Base-by-base conservation (phyloP, 306 rosid genomes). In the Vigna mungo region DNA sequence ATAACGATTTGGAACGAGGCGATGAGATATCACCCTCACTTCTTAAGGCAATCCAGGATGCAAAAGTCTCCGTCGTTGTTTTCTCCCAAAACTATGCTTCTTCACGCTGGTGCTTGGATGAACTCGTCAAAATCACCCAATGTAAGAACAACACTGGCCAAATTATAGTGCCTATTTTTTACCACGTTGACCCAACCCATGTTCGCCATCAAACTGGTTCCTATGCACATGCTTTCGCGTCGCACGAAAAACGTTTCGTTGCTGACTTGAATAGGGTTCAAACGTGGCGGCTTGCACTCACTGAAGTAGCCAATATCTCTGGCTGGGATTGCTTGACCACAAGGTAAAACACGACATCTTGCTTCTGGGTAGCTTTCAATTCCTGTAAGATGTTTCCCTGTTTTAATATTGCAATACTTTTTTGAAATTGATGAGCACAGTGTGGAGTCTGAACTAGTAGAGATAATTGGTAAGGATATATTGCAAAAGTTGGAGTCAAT, bases 1-100 rank as follows among this genome's bases (percentile, higher is more conserved):
- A 82, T 76, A 36, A 82, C 4, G 81, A 82, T 10, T 67, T 77
- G 3, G 34, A 77, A 48, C 68, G 85, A 64, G 85, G 85, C 11
- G 66, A 82, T 10, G 85, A 82, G 20, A 77, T 82, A 23, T 77
- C 85, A 9, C 78, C 85, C 11, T 30, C 82, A 0, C 85, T 82
- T 56, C n/a, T 82, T 5, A 55, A 23, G 2, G 85, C 82, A 30
- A 82, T 82, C 9, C 37, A 36, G 2, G 65, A 23, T 2, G 78
- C 82, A 2, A 77, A 77, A 20, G 32, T 77, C 0, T 64, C 82
- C 0, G 63, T 82, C 4, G 34, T 77, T 0, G 51, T 82, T 10
- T 71, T 82, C 64, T 82, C 82, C 0, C 46, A 71, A 1, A 76
- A 76, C 32, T 82, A 82, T 36, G 85, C 78, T 16, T 61, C 70